Percentiles rank a stretch among this genome's conserved stretches.
Evolutionary conservation across 192 early-diverging fungal species (phyloP).

Genomic region (Gigaspora rosea): DNA sequence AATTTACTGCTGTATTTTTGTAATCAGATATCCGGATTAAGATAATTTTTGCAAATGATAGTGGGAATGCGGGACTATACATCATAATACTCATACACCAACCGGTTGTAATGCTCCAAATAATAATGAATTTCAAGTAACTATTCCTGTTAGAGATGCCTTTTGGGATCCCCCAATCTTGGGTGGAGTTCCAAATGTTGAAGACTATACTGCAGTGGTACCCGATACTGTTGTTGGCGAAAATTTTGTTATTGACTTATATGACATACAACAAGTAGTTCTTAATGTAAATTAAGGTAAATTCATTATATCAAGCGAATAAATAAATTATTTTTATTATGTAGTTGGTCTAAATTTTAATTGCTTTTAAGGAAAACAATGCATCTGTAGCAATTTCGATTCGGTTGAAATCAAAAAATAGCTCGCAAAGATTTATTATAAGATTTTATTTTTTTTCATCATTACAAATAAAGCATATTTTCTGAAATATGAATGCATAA

Average conservation of each 20-base stretch:
- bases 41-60: conserved; percentile 15
- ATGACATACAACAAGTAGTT: neutral
- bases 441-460: no score
- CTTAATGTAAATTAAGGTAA: neutral
- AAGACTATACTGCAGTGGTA: conserved; percentile 14
- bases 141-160: neutral
- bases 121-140: conserved; percentile 19
- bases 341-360: neutral
- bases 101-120: conserved; percentile 26
- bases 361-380: neutral
- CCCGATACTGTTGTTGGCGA: conserved; percentile 2
- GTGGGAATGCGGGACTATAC: conserved; percentile 9
- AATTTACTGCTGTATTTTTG: conserved; percentile 1
- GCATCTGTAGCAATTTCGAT: neutral
- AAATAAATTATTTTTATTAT: neutral
- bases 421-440: no score
- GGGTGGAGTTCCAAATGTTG: conserved; percentile 9
- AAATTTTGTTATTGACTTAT: conserved; percentile 18
- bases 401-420: no score
- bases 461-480: no score
- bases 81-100: conserved; percentile 1
- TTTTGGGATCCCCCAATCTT: conserved; percentile 24
- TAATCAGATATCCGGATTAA: conserved; percentile 6
- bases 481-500: no score
- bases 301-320: neutral